Evolutionary conservation across 176 grass and related monocot genomes (phyloP).

Genomic region (Ampelocalamus luodianensis): DNA sequence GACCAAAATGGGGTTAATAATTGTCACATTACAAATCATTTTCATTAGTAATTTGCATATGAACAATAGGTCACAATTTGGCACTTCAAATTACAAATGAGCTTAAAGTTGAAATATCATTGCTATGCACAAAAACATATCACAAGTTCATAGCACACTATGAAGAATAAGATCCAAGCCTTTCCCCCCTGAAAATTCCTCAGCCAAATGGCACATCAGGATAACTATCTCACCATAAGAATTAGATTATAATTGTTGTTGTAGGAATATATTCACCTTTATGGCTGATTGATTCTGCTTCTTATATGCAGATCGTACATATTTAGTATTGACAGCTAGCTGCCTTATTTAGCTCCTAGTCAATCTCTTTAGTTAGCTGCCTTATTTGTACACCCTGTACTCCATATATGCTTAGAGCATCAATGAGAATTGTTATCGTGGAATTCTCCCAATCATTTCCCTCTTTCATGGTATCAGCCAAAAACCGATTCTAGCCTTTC

Average conservation of each 20-base stretch:
- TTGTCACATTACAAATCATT: constrained; percentile 12
- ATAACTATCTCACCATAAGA: background rate
- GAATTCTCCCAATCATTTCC: too few relatives aligned
- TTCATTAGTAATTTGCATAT: constrained; percentile 13
- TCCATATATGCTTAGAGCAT: too few relatives aligned
- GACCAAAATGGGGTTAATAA: constrained; percentile 18
- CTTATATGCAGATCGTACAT: too few relatives aligned
- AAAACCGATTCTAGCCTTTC: too few relatives aligned
- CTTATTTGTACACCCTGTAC: too few relatives aligned
- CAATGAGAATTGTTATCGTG: too few relatives aligned
- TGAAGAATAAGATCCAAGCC: background rate
- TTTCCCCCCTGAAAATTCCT: background rate
- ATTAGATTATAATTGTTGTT: background rate
- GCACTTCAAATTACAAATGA: constrained; percentile 1
- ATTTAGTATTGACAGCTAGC: too few relatives aligned
- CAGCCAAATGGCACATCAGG: background rate
- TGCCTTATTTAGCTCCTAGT: too few relatives aligned
- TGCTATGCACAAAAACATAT: background rate
- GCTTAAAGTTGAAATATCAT: background rate
- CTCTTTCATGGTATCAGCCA: too few relatives aligned
- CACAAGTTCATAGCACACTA: background rate
- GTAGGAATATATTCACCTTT: too few relatives aligned
- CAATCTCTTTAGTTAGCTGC: too few relatives aligned
- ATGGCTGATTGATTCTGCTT: too few relatives aligned
- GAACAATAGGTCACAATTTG: background rate